Percentiles rank a stretch among this genome's conserved stretches.
Evolutionary conservation across 2,329 filamentous ascomycete species (phyloP).

Genomic region (Gliomastix tumulicola): DNA sequence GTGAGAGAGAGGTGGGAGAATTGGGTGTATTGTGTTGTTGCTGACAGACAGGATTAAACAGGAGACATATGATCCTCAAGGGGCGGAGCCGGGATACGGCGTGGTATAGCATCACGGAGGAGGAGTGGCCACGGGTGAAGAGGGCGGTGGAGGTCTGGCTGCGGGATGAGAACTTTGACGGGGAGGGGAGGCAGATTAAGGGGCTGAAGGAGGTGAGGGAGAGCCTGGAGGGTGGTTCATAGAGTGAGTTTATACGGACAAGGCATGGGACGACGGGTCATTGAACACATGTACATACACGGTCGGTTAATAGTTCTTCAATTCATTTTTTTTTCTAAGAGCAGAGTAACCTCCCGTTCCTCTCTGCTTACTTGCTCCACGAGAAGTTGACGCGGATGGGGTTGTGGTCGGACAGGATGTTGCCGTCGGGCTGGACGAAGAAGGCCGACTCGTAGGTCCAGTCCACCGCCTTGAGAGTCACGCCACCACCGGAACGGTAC

Average conservation of each 20-base stretch:
- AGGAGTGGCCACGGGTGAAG: conserved; percentile 47
- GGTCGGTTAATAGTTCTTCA: too few species aligned
- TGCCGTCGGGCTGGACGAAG: conserved; percentile 52
- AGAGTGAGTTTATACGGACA: too few species aligned
- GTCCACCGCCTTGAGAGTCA: conserved; percentile 36
- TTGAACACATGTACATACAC: too few species aligned
- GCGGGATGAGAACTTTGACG: conserved; percentile 45
- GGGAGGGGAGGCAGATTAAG: conserved; percentile 40
- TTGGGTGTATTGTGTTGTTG: too few species aligned
- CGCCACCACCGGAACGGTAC: conserved; percentile 43
- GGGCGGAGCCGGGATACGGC: conserved; percentile 50
- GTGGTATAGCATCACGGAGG: conserved; percentile 52
- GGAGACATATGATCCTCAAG: conserved; percentile 52
- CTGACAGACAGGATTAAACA: too few species aligned
- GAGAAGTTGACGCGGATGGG: conserved; percentile 51
- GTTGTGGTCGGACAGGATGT: conserved; percentile 57
- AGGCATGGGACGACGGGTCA: too few species aligned
- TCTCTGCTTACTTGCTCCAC: too few species aligned
- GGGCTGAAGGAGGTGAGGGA: conserved; percentile 28
- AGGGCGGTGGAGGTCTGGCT: conserved; percentile 48
- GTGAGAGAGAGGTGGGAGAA: too few species aligned
- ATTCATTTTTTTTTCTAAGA: too few species aligned
- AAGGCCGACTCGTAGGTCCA: conserved; percentile 48
- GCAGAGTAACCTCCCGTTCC: too few species aligned
- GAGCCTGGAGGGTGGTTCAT: too few species aligned